Base-by-base conservation (phyloP, 352 stramenopile genomes). In the Phytopythium delawarense region DNA sequence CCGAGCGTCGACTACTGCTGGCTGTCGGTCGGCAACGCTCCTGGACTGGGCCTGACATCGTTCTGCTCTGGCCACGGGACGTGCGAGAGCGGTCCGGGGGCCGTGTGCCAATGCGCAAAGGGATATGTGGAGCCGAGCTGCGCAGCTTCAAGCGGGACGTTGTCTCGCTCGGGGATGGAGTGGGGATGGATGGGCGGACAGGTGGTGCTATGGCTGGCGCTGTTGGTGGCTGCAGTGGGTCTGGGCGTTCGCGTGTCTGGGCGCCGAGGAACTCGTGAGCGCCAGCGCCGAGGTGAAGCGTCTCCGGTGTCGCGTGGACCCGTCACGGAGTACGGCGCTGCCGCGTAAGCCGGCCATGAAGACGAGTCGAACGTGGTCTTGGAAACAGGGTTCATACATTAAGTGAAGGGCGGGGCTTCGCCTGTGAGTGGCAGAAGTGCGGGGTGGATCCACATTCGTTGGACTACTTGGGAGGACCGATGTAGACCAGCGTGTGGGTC, bases 1-100 rank as follows among this genome's bases (percentile, higher is more conserved):
- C 52, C 65, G 11, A 65, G 35, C 15, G 40, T 74, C 15, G 67
- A 70, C 62, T 62, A 58, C 20, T 74, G 67, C 48, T 74, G 67
- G 67, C 12, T 70, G 40, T 55, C 67, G 25, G 32, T 64, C 12
- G 67, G 67, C 4, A 25, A 30, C 32, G 52, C 59, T 23, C 21
- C 42, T 9, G 25, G 21, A 12, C 49, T 57, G 7, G 55, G 46
- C 18, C 44, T 74, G 42, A 67, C 59, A 7, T 35, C 64, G 13
- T 71, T 65, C 32, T 74, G 67, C 51, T 66, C 53, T 2, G 67
- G 67, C 25, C 58, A 66, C 42, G 67, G 67, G 35, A 49, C 44
- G 18, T 65, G 59, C 23, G 20, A 52, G 11, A 25, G 34, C 48
- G 59, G 59, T 9, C 59, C 50, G 9, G 37, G 34, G 0, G 59